phyloP scores from a whole-genome alignment of 2,329 filamentous ascomycete species.

The Chrysoporthe cubensis region DNA sequence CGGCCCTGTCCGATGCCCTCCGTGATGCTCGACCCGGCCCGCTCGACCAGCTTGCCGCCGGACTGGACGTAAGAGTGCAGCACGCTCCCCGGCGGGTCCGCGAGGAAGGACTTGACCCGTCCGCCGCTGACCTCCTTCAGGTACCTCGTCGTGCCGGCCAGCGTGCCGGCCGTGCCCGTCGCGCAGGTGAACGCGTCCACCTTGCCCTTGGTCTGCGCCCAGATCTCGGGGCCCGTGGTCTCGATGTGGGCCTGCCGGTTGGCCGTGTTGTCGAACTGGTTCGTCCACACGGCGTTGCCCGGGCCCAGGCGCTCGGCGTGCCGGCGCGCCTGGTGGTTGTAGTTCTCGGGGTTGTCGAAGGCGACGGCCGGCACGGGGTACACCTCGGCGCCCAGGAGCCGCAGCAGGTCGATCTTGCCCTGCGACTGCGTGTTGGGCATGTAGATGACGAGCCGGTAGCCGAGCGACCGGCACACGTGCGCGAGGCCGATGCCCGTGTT shows the following conservation, averaged over 20 bases:
- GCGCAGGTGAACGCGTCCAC: slow-evolving; percentile 95
- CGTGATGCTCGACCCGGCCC: slow-evolving; percentile 86
- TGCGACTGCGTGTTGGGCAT: slow-evolving; percentile 99
- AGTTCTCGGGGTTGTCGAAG: slow-evolving; percentile 94
- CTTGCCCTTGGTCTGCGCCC: slow-evolving; percentile 84
- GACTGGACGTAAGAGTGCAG: slow-evolving; percentile 90
- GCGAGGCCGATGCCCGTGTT: slow-evolving; percentile 98
- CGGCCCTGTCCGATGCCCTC: slow-evolving; percentile 97
- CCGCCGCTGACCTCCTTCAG: slow-evolving; percentile 82
- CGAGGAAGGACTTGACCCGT: slow-evolving; percentile 82
- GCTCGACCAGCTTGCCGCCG: slow-evolving; percentile 81
- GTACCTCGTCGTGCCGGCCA: slow-evolving; percentile 86
- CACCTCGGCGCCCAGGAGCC: slow-evolving; percentile 90
- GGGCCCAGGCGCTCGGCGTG: slow-evolving; percentile 87
- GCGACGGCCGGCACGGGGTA: slow-evolving; percentile 94
- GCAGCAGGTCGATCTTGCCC: slow-evolving; percentile 92
- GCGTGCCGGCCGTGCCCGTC: slow-evolving; percentile 88
- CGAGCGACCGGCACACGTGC: slow-evolving; percentile 89
- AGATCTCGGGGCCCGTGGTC: slow-evolving; percentile 97
- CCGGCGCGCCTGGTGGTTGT: slow-evolving; percentile 92
- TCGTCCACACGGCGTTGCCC: slow-evolving; percentile 95
- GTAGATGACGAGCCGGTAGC: slow-evolving; percentile 97
- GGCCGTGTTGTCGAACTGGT: slow-evolving; percentile 97
- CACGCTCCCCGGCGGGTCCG: slow-evolving; percentile 91
- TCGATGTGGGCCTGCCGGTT: slow-evolving; percentile 95